A percentile compares a stretch with the other conserved stretches of the same genome.
Conservation (phyloP, 805 yeast species). For the Kuraishia hungarica region DNA sequence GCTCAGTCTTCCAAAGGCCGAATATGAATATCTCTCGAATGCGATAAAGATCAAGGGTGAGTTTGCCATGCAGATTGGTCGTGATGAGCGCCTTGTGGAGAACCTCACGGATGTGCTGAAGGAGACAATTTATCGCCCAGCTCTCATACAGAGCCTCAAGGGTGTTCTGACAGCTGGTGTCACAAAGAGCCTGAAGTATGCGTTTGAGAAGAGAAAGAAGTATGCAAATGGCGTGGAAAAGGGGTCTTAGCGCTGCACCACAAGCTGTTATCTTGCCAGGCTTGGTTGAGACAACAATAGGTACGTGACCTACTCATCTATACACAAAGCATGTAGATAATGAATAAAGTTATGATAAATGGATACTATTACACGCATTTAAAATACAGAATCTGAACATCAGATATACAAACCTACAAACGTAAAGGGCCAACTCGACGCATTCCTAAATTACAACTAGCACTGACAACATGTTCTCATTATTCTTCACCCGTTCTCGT, state of each 20-base stretch:
- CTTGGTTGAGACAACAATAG: no score
- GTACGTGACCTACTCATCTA: background rate
- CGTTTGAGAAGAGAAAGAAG: slow-evolving; percentile 56
- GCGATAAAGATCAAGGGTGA: slow-evolving; percentile 14
- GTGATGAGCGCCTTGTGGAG: slow-evolving; percentile 26
- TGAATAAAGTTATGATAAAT: background rate
- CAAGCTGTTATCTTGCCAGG: no score
- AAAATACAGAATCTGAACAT: background rate
- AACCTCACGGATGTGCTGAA: slow-evolving; percentile 32
- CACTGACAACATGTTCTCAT: background rate
- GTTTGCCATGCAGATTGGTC: slow-evolving; percentile 33
- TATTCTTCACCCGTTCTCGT: background rate
- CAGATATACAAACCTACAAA: no score
- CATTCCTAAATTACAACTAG: background rate
- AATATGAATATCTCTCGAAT: slow-evolving; percentile 24
- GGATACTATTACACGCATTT: background rate
- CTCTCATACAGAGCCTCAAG: slow-evolving; percentile 67
- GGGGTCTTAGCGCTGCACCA: background rate
- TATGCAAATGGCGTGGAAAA: slow-evolving; percentile 8
- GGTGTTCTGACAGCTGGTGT: slow-evolving; percentile 88
- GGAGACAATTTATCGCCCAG: slow-evolving; percentile 58
- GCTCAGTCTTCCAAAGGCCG: slow-evolving; percentile 17
- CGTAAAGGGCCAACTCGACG: no score
- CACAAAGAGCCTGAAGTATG: slow-evolving; percentile 60
- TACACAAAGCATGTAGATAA: background rate